Percentiles rank a stretch among this genome's conserved stretches.
phyloP scores from a whole-genome alignment of 305 asterid species.

The Solanum aculeatissimum region DNA sequence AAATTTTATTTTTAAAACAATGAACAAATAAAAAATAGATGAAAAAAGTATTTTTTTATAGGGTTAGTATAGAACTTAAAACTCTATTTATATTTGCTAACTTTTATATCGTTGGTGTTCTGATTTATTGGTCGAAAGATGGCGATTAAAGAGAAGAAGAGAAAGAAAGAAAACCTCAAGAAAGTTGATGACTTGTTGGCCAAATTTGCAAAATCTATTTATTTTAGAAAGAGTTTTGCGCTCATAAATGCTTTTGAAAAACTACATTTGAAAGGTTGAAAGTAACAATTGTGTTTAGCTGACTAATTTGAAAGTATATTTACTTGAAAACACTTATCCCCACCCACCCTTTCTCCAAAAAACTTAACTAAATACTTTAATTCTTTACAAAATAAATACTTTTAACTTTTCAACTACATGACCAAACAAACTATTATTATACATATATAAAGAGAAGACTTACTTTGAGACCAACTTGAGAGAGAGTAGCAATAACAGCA shows the following conservation, averaged over 20 bases:
- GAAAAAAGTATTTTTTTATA: no score
- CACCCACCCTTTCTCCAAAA: background rate
- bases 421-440: no score
- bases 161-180: background rate
- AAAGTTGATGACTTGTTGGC: background rate
- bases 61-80: no score
- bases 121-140: background rate
- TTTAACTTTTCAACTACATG: background rate
- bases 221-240: no score
- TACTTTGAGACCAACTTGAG: conserved; percentile 68
- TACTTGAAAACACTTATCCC: background rate
- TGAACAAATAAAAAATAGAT: no score
- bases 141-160: background rate
- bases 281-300: background rate
- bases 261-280: background rate
- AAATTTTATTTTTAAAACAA: no score
- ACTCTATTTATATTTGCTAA: background rate
- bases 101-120: background rate
- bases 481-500: conserved; percentile 52
- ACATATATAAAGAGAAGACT: background rate
- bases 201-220: no score
- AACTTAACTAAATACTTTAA: background rate
- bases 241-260: background rate
- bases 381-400: background rate
- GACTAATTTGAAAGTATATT: background rate